Base-by-base conservation (phyloP, 73 alveolate species). In the Paramecium pentaurelia region DNA sequence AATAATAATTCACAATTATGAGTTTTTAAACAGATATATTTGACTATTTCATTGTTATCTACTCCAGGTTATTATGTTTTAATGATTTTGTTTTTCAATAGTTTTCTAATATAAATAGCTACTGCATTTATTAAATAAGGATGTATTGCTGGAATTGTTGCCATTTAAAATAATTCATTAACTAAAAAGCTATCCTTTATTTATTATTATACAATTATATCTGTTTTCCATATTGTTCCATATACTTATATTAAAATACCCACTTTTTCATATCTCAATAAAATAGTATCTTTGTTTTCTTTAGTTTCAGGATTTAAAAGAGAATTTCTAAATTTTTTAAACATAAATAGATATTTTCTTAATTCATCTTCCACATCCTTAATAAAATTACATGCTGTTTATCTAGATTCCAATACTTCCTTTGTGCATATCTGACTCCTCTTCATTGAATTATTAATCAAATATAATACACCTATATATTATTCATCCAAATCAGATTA, bases 121-220 rank as follows among this genome's bases (percentile, higher is more conserved):
- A 89, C 37, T 42, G 86, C 84, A 14, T 77, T 83, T 6, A 89
- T 28, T 70, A 89, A 89, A 89, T 45, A 71, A 27, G 94, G 94
- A 45, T 89, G 91, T n/a, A 80, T 80, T 45, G 91, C 91, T 44
- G 91, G 91, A 45, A 80, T 44, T 3, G 75, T 80, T n/a, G 75
- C 91, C 58, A 80, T 32, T 8, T 22, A 42, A 16, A 80, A 37
- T 7, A 80, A 47, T 80, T 80, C 91, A 45, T 25, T 80, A 8
- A 80, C 58, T 9, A 80, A 20, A 42, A 80, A 80, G 18, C 58
- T 34, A 12, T 80, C 75, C 1, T 80, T 45, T 80, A 42, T 44
- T 49, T 80, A 42, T 47, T 49, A 45, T 42, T 47, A 32, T 45
- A 10, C 22, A 16, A 25, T 80, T 18, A 0, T 44, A 32, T 49